These are phyloP conservation scores for Dactylorhiza incarnata DNA, from an alignment of 106 monocot genomes.

Conservation along the genomic window DNA sequence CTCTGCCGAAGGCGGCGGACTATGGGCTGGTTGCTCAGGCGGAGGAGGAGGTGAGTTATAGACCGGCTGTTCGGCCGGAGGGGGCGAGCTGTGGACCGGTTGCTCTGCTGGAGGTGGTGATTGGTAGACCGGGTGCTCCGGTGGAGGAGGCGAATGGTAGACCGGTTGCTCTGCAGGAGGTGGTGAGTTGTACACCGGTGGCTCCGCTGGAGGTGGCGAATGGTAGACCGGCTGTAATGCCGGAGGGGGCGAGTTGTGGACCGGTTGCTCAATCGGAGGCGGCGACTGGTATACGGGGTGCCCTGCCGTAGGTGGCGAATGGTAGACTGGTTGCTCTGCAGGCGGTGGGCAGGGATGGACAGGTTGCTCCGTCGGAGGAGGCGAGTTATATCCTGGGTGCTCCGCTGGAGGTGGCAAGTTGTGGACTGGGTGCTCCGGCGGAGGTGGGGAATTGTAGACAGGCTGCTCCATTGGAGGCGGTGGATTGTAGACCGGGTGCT, in stretches of 20 bases:
- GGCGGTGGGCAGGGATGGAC: not conserved
- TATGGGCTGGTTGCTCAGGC: not conserved
- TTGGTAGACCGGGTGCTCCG: not conserved
- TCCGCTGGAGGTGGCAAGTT: not conserved
- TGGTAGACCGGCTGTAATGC: not conserved
- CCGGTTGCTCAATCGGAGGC: not conserved
- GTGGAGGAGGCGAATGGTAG: not conserved
- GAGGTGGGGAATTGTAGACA: not conserved
- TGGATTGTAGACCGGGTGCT: no score
- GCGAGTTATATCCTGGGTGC: not conserved
- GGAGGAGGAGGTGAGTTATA: not conserved
- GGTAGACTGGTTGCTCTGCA: not conserved
- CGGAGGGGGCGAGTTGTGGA: not conserved
- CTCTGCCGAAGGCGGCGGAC: not conserved
- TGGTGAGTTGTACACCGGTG: no score
- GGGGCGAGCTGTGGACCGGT: not conserved
- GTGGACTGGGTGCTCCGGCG: not conserved
- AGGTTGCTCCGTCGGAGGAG: no score
- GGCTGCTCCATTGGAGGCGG: not conserved
- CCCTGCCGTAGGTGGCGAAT: not conserved
- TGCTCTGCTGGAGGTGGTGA: not conserved
- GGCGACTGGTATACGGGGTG: no score
- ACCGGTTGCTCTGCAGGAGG: not conserved
- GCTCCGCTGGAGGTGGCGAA: not conserved
- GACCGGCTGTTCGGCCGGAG: not conserved